These are phyloP conservation scores for Phellopilus nigrolimitatus DNA, from an alignment of 1,284 basidiomycete genomes.

Conservation along the genomic window DNA sequence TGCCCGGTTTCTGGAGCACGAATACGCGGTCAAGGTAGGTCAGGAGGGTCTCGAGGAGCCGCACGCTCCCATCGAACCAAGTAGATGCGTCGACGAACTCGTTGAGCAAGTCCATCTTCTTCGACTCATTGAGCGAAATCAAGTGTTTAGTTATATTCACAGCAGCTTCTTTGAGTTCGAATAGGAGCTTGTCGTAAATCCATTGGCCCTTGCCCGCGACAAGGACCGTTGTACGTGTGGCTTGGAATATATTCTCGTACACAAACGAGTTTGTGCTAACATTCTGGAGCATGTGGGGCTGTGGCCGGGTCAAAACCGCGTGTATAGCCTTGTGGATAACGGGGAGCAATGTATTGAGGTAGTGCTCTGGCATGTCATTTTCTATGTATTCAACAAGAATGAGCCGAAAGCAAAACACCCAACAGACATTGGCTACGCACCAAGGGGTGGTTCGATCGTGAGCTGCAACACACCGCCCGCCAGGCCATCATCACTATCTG, in stretches of 20 bases:
- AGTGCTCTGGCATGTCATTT: slow-evolving; percentile 7
- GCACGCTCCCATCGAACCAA: slow-evolving; percentile 19
- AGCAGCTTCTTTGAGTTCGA: slow-evolving; percentile 13
- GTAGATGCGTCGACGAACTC: slow-evolving; percentile 9
- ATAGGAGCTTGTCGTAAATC: slow-evolving; percentile 18
- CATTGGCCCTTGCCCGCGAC: slow-evolving; percentile 17
- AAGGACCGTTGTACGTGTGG: slow-evolving; percentile 9
- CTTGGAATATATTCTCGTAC: slow-evolving; percentile 12
- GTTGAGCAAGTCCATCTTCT: slow-evolving; percentile 9
- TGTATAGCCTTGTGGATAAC: slow-evolving; percentile 10
- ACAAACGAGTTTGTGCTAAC: background rate
- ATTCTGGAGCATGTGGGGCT: background rate
- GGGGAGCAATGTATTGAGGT: slow-evolving; percentile 8
- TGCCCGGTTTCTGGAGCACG: slow-evolving; percentile 22
- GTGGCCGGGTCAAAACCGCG: slow-evolving; percentile 4
- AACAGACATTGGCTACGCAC: slow-evolving; percentile 5
- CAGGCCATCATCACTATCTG: background rate
- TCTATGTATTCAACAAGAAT: background rate
- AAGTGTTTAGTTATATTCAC: slow-evolving; percentile 1
- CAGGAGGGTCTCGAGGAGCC: slow-evolving; percentile 29
- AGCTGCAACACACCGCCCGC: slow-evolving; percentile 11
- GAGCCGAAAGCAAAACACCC: too few species aligned
- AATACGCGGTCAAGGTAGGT: slow-evolving; percentile 34
- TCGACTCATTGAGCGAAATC: background rate
- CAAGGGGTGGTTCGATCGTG: slow-evolving; percentile 10